These are phyloP conservation scores for Xylaria bambusicola DNA, from an alignment of 495 filamentous ascomycete genomes.

Conservation along the genomic window DNA sequence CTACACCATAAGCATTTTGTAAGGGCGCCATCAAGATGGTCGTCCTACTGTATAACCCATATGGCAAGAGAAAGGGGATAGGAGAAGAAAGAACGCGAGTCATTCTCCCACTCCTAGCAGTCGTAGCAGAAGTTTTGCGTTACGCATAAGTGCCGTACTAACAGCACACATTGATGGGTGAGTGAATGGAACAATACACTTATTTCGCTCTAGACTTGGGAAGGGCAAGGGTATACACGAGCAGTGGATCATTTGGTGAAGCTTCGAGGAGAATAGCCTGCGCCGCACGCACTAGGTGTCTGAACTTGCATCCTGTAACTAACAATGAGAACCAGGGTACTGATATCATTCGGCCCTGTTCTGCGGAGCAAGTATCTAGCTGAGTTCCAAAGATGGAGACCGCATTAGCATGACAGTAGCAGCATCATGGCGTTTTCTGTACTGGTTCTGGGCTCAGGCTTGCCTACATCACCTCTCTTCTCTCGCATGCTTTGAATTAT, in stretches of 20 bases:
- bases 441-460: not conserved
- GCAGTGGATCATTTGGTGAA: not conserved
- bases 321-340: conserved; percentile 8
- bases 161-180: not conserved
- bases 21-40: not conserved
- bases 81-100: not conserved
- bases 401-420: not conserved
- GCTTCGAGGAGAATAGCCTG: not conserved
- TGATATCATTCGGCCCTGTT: not conserved
- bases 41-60: not conserved
- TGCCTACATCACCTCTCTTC: not conserved
- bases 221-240: not conserved
- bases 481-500: not conserved
- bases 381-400: conserved; percentile 1
- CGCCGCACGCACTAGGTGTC: not conserved
- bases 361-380: conserved; percentile 5
- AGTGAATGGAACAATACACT: not conserved
- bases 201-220: conserved; percentile 11
- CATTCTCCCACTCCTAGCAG: not conserved
- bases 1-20: not conserved
- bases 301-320: not conserved
- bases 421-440: not conserved
- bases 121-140: not conserved
- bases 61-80: too few species aligned
- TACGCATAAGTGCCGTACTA: not conserved